These are phyloP conservation scores for Leishmania major DNA, from an alignment of 208 protist genomes.

Conservation along the genomic window DNA sequence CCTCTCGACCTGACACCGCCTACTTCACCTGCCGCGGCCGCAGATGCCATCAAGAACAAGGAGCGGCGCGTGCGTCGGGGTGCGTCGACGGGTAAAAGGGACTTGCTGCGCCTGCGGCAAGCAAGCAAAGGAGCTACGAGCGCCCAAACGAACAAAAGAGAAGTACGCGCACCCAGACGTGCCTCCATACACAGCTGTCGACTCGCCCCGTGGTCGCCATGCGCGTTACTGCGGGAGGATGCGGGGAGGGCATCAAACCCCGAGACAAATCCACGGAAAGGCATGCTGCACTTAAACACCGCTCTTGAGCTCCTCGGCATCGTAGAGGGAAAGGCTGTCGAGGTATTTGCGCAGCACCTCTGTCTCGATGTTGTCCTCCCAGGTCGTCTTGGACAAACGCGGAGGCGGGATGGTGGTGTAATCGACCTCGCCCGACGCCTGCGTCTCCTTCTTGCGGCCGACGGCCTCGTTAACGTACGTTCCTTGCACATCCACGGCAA, in stretches of 20 bases:
- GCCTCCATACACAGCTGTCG: not conserved
- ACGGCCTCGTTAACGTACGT: slow-evolving; percentile 80
- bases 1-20: not conserved
- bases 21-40: not conserved
- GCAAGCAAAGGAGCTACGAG: not conserved
- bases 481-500: slow-evolving; percentile 85
- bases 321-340: slow-evolving; percentile 81
- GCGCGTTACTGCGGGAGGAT: not conserved
- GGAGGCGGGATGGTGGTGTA: slow-evolving; percentile 82
- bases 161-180: not conserved
- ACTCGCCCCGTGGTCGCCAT: not conserved
- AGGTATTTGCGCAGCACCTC: slow-evolving; percentile 88
- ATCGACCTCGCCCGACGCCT: slow-evolving; percentile 62
- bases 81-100: not conserved
- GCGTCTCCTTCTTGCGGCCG: slow-evolving; percentile 48
- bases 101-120: not conserved
- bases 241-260: not conserved
- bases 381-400: slow-evolving; percentile 60
- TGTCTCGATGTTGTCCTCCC: slow-evolving; percentile 89
- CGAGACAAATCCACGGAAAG: not conserved
- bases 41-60: not conserved
- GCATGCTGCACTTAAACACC: slow-evolving; percentile 61
- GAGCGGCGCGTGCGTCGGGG: not conserved
- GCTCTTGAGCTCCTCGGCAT: slow-evolving; percentile 84
- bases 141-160: not conserved